Evolutionary conservation across 345 rosid species (phyloP).

Genomic region (Linum lewisii): DNA sequence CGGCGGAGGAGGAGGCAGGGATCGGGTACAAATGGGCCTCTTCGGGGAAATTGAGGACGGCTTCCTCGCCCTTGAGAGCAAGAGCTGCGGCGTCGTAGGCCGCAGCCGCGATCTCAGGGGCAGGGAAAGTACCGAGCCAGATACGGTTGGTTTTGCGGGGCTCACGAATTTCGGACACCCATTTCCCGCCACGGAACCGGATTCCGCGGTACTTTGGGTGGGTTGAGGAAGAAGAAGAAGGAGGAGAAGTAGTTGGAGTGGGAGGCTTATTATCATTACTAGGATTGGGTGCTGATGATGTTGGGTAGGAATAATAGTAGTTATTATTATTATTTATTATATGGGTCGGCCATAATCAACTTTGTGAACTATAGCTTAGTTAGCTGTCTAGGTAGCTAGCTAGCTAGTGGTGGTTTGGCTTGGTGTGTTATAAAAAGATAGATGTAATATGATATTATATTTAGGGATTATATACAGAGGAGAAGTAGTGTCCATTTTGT

Average conservation of each 20-base stretch:
- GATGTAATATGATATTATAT: too few species aligned
- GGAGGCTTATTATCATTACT: neutral
- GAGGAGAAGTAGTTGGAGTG: slow-evolving; percentile 6
- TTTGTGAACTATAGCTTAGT: too few species aligned
- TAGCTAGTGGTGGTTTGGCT: neutral
- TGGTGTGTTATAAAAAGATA: neutral
- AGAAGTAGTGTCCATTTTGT: neutral
- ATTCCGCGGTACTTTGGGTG: slow-evolving; percentile 59
- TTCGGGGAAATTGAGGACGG: slow-evolving; percentile 61
- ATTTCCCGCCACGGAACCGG: slow-evolving; percentile 67
- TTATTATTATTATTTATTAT: neutral
- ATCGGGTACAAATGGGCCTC: slow-evolving; percentile 41
- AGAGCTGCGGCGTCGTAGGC: slow-evolving; percentile 87
- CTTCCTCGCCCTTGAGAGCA: slow-evolving; percentile 62
- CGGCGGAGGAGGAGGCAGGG: slow-evolving; percentile 46
- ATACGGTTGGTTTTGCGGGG: slow-evolving; percentile 77
- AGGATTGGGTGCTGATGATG: slow-evolving; percentile 4
- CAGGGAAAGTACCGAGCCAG: slow-evolving; percentile 85
- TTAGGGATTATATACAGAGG: neutral
- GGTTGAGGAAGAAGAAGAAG: slow-evolving; percentile 23
- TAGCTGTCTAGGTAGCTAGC: neutral
- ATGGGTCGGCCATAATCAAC: slow-evolving; percentile 2
- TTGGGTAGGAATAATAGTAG: neutral
- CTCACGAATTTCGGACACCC: slow-evolving; percentile 93
- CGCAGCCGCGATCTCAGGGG: slow-evolving; percentile 81